These are phyloP conservation scores for Tolypocladium tundrense DNA, from an alignment of 2,329 filamentous ascomycete genomes.

Conservation along the genomic window DNA sequence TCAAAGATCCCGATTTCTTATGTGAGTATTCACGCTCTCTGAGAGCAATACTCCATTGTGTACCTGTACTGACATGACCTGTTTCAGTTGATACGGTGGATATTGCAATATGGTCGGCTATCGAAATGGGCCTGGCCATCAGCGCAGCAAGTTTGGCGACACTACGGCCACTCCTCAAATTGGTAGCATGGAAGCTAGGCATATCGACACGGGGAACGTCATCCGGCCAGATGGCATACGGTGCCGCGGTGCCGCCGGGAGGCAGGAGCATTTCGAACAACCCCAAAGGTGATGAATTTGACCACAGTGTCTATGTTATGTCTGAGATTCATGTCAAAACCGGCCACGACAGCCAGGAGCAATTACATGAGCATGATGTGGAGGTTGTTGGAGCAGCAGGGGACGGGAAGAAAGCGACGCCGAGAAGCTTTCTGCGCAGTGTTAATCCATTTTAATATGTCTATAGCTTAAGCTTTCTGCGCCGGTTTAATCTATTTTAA, in stretches of 20 bases:
- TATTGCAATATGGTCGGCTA: slow-evolving; percentile 38
- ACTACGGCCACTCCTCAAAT: slow-evolving; percentile 31
- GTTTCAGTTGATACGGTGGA: slow-evolving; percentile 24
- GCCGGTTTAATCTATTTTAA: no score
- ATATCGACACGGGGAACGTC: slow-evolving; percentile 7
- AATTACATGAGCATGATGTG: not conserved
- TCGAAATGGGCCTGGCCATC: slow-evolving; percentile 37
- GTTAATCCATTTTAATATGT: not conserved
- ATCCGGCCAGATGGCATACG: not conserved
- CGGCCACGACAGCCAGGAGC: not conserved
- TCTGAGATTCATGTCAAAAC: not conserved
- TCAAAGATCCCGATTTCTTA: slow-evolving; percentile 30
- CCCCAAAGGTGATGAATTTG: not conserved
- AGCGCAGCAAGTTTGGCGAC: slow-evolving; percentile 37
- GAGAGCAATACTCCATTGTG: not conserved
- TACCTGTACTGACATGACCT: not conserved
- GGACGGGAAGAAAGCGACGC: not conserved
- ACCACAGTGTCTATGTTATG: not conserved
- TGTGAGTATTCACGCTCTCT: slow-evolving; percentile 18
- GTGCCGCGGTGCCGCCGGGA: not conserved
- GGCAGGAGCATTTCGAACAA: not conserved
- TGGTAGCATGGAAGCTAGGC: slow-evolving; percentile 20
- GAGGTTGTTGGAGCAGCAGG: not conserved
- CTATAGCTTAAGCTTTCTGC: no score
- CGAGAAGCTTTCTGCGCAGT: not conserved